A percentile compares a stretch with the other conserved stretches of the same genome.
Conservation (phyloP, 169 alveolate genomes). For the Plasmodium adleri region DNA sequence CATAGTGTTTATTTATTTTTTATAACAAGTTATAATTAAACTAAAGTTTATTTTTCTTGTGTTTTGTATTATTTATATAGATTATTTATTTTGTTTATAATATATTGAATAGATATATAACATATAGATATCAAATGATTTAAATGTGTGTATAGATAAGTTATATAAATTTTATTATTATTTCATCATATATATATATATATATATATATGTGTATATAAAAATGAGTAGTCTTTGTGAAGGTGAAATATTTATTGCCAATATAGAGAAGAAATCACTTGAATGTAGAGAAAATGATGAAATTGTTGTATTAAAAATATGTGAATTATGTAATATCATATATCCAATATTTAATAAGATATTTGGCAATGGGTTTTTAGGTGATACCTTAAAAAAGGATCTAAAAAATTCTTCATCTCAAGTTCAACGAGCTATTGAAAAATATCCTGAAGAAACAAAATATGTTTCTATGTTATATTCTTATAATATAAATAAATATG, state of each 20-base stretch:
- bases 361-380: slow-evolving; percentile 74
- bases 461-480: slow-evolving; percentile 65
- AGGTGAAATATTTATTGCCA: slow-evolving; percentile 10
- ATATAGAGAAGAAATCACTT: slow-evolving; percentile 32
- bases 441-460: slow-evolving; percentile 68
- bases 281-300: slow-evolving; percentile 70
- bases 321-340: slow-evolving; percentile 58
- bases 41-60: neutral
- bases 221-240: slow-evolving; percentile 24
- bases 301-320: slow-evolving; percentile 51
- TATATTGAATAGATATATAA: too few species aligned
- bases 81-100: slow-evolving; percentile 1
- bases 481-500: slow-evolving; percentile 67
- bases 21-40: too few species aligned
- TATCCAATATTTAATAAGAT: slow-evolving; percentile 59
- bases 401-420: slow-evolving; percentile 42
- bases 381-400: slow-evolving; percentile 51
- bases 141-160: too few species aligned
- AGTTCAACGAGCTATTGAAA: slow-evolving; percentile 71
- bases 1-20: too few species aligned
- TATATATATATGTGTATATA: neutral
- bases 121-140: too few species aligned
- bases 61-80: neutral
- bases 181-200: neutral
- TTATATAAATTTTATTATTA: too few species aligned